These are phyloP conservation scores for Globisporangium takayamanum DNA, from an alignment of 352 stramenopile genomes.

Conservation along the genomic window DNA sequence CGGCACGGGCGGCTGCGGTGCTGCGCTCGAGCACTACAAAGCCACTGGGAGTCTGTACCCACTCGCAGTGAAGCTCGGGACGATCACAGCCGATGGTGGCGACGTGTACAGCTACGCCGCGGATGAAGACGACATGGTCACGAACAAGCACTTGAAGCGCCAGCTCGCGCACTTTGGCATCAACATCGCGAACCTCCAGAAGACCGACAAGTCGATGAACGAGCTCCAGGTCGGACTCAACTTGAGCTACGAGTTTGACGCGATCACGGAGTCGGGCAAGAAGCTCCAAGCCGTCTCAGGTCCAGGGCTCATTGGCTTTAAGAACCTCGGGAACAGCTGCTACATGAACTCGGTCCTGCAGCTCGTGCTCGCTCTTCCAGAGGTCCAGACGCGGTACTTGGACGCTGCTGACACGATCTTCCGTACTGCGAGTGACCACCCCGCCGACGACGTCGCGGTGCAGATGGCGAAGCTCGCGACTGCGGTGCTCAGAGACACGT, in stretches of 20 bases:
- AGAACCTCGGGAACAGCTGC: slow-evolving; percentile 99
- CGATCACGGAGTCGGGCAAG: slow-evolving; percentile 95
- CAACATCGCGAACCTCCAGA: slow-evolving; percentile 90
- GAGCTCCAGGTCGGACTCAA: slow-evolving; percentile 98
- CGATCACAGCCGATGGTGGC: slow-evolving; percentile 92
- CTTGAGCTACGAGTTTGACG: slow-evolving; percentile 97
- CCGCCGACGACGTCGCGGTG: slow-evolving; percentile 66
- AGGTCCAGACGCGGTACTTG: slow-evolving; percentile 70
- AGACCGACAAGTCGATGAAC: slow-evolving; percentile 98
- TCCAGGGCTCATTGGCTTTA: slow-evolving; percentile 92
- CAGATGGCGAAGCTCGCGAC: slow-evolving; percentile 92
- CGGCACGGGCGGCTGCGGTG: slow-evolving; percentile 93
- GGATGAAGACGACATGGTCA: slow-evolving; percentile 97
- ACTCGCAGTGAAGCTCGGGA: slow-evolving; percentile 97
- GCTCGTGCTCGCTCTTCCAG: slow-evolving; percentile 83
- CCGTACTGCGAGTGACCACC: slow-evolving; percentile 12
- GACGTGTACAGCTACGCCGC: slow-evolving; percentile 98
- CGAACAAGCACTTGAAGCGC: slow-evolving; percentile 91
- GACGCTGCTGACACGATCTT: slow-evolving; percentile 57
- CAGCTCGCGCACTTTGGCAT: slow-evolving; percentile 96
- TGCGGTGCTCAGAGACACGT: slow-evolving; percentile 85
- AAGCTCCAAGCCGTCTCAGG: slow-evolving; percentile 89
- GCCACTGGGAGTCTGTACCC: slow-evolving; percentile 92
- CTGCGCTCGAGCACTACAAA: slow-evolving; percentile 94
- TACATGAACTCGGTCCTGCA: slow-evolving; percentile 99